Percentiles rank a stretch among this genome's conserved stretches.
These are phyloP conservation scores for Solanum pinnatisectum DNA, from an alignment of 257 asterid genomes.

Conservation along the genomic window DNA sequence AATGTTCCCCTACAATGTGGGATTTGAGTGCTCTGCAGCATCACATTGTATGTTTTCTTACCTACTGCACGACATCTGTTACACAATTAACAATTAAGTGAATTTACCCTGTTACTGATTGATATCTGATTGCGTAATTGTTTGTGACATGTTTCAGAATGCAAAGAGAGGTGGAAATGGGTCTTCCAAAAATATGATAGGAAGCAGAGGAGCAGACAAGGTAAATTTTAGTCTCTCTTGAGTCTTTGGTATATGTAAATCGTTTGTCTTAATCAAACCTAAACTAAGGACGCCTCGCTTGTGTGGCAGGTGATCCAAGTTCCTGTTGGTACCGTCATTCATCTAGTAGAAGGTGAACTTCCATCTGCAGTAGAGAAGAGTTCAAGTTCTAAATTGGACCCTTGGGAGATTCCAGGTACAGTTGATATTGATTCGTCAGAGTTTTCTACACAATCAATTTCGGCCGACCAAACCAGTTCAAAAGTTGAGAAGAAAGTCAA, in stretches of 20 bases:
- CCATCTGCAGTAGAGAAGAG: slow-evolving; percentile 60
- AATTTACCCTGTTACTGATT: neutral
- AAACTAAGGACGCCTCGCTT: neutral
- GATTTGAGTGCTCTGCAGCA: slow-evolving; percentile 90
- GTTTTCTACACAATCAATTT: slow-evolving; percentile 18
- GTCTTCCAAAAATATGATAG: slow-evolving; percentile 75
- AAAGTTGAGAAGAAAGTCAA: slow-evolving; percentile 6
- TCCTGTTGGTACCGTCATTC: slow-evolving; percentile 89
- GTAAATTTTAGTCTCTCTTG: slow-evolving; percentile 23
- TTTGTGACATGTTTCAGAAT: slow-evolving; percentile 36
- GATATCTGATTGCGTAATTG: neutral
- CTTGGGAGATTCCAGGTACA: slow-evolving; percentile 84
- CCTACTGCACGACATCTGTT: neutral
- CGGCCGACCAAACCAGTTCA: neutral
- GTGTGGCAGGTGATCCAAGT: slow-evolving; percentile 60
- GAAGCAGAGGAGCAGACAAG: slow-evolving; percentile 90
- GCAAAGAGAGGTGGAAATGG: slow-evolving; percentile 92
- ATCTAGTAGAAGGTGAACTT: slow-evolving; percentile 67
- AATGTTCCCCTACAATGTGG: slow-evolving; percentile 73
- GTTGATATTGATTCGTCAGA: slow-evolving; percentile 29
- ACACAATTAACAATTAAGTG: neutral
- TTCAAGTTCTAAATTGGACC: slow-evolving; percentile 52
- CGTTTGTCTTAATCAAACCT: neutral
- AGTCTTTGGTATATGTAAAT: slow-evolving; percentile 1
- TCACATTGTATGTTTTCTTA: slow-evolving; percentile 51